Base-by-base conservation (phyloP, 1,139 yeast species). In the Hyphopichia wangnamkhiaoensis region DNA sequence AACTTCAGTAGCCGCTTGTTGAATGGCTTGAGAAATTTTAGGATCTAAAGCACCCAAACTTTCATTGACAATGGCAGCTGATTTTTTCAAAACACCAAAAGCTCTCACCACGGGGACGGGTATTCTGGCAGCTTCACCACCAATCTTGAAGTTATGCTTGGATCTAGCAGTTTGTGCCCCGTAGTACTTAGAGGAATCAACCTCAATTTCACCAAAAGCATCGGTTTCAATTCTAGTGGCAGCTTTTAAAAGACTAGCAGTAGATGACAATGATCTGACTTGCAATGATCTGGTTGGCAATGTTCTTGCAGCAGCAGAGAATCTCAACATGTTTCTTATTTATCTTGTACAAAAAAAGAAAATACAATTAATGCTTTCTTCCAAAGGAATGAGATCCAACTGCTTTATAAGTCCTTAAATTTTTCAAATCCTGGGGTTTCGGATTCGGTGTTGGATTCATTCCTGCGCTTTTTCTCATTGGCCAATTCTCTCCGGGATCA, bases 121-220 rank as follows among this genome's bases (percentile, higher is more conserved):
- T 80, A 90, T 82, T 51, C 85, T 79, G 16, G 76, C 72, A 40
- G 95, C 96, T 9, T 17, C 20, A 9, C 38, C 38, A 48, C 97
- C 97, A 57, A 90, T 90, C 63, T 87, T 84, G 74, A 90, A 90
- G 76, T 90, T 90, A 65, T 82, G 84, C 52, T 80, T 73, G 19
- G 96, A 82, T 63, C 91, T 79, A 66, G 89, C 95, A 45, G 96
- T 89, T 68, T 90, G 97, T 30, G 96, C 96, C 45, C 97, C 96
- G 91, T 94, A 89, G 74, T 88, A 88, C 61, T 79, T 80, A 55
- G 84, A 76, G 44, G 76, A 68, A 38, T 88, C 90, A 34, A 88
- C 96, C 54, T 84, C 84, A 56, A 90, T 82, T 58, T 86, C 94
- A 49, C 96, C 96, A 56, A 89, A 89, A 38, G 96, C 95, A 65